A percentile compares a stretch with the other conserved stretches of the same genome.
Evolutionary conservation across 2,329 filamentous ascomycete genomes (phyloP).

Genomic region (Aspergillus fijiensis): DNA sequence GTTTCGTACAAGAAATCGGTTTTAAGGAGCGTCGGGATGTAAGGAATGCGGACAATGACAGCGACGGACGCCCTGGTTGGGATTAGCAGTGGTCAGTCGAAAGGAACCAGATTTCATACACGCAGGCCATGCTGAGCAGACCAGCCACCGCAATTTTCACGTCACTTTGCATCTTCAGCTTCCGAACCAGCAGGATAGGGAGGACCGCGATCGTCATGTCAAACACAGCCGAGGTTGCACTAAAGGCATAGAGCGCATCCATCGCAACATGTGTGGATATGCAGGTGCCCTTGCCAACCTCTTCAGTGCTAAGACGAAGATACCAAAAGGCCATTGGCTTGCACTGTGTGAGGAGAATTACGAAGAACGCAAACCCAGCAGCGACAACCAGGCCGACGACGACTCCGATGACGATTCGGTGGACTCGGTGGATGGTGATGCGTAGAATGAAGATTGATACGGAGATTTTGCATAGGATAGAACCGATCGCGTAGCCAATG

Average conservation of each 20-base stretch:
- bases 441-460: constrained; percentile 52
- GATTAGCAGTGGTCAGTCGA: no score
- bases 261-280: constrained; percentile 12
- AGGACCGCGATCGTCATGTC: constrained; percentile 22
- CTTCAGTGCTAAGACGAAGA: constrained; percentile 14
- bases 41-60: constrained; percentile 19
- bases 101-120: constrained; percentile 13
- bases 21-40: constrained; percentile 14
- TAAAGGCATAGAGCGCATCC: constrained; percentile 22
- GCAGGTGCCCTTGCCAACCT: constrained; percentile 10
- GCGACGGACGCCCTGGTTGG: constrained; percentile 20
- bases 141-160: constrained; percentile 19
- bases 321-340: constrained; percentile 50
- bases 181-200: constrained; percentile 21
- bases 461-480: constrained; percentile 47
- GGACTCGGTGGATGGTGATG: constrained; percentile 43
- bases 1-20: constrained; percentile 21
- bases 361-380: constrained; percentile 47
- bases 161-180: constrained; percentile 22
- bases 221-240: constrained; percentile 15
- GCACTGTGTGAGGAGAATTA: constrained; percentile 52
- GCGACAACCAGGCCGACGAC: constrained; percentile 43
- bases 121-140: constrained; percentile 22
- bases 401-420: constrained; percentile 45
- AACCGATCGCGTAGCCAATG: constrained; percentile 48